Evolutionary conservation across 1,284 basidiomycete genomes (phyloP).

Genomic region (Moesziomyces sp.): DNA sequence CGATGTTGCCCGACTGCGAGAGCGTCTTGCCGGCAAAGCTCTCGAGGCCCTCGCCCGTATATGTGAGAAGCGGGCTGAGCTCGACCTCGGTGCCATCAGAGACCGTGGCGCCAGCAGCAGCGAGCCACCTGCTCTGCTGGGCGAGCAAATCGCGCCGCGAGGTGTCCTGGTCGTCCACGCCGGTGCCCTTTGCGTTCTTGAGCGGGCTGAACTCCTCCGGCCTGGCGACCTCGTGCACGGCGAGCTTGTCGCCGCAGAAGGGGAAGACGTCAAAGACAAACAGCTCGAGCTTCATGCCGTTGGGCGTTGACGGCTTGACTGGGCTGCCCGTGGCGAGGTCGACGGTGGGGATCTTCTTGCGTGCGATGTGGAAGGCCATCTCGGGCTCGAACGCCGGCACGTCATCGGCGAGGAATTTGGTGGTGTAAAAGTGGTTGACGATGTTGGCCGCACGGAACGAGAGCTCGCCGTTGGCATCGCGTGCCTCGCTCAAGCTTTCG

Average conservation of each 20-base stretch:
- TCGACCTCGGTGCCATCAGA: slow-evolving; percentile 82
- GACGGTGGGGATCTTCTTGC: slow-evolving; percentile 93
- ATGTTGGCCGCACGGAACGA: slow-evolving; percentile 96
- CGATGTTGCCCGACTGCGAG: slow-evolving; percentile 61
- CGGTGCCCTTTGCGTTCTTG: slow-evolving; percentile 95
- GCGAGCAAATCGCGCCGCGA: slow-evolving; percentile 87
- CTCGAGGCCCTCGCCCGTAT: slow-evolving; percentile 91
- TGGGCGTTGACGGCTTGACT: slow-evolving; percentile 86
- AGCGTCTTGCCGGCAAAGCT: slow-evolving; percentile 81
- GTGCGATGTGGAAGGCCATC: slow-evolving; percentile 96
- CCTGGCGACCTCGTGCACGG: slow-evolving; percentile 88
- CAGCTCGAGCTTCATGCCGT: slow-evolving; percentile 99
- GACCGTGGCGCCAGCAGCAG: slow-evolving; percentile 80
- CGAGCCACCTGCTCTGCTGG: slow-evolving; percentile 89
- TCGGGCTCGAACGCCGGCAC: slow-evolving; percentile 81
- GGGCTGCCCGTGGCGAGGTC: slow-evolving; percentile 69
- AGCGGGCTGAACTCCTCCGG: slow-evolving; percentile 93
- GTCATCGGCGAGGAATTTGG: slow-evolving; percentile 81
- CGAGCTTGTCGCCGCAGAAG: slow-evolving; percentile 77
- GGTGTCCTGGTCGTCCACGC: slow-evolving; percentile 91
- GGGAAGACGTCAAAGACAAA: slow-evolving; percentile 99
- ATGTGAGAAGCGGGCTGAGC: slow-evolving; percentile 86
- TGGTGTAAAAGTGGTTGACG: slow-evolving; percentile 98
- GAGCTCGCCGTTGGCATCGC: slow-evolving; percentile 76
- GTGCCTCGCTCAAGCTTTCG: slow-evolving; percentile 81